phyloP scores from a whole-genome alignment of 768 basidiomycete genomes.

The Suillus occidentalis region DNA sequence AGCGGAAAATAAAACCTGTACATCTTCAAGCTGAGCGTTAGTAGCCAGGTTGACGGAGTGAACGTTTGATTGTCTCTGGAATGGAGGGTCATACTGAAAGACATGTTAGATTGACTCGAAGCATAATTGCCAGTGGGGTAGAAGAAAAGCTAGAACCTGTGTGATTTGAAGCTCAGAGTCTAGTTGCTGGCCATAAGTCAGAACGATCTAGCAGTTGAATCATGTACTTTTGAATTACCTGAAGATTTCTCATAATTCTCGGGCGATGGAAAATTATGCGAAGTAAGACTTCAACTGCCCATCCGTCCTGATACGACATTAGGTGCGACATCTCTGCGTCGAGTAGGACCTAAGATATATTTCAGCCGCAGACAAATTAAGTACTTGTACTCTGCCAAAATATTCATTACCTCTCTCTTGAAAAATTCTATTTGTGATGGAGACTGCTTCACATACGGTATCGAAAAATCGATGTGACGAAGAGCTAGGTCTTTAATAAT shows the following conservation, averaged over 20 bases:
- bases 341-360: not conserved
- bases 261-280: not conserved
- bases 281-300: not conserved
- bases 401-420: not conserved
- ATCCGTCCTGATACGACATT: not conserved
- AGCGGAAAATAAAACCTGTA: not conserved
- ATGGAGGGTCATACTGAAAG: not conserved
- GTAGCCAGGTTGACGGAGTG: not conserved
- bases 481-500: not conserved
- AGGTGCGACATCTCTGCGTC: not conserved
- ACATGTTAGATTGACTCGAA: not conserved
- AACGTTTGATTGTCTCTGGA: not conserved
- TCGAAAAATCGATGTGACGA: conserved; percentile 2
- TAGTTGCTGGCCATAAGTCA: not conserved
- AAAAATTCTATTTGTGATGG: not conserved
- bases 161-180: not conserved
- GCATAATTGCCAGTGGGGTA: not conserved
- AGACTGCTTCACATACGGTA: not conserved
- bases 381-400: not conserved
- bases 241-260: not conserved
- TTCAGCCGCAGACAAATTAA: not conserved
- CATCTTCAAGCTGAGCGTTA: not conserved
- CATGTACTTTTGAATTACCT: not conserved
- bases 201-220: no score
- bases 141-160: not conserved